Conservation (phyloP, 2,329 filamentous ascomycete species). For the Venturia effusa region DNA sequence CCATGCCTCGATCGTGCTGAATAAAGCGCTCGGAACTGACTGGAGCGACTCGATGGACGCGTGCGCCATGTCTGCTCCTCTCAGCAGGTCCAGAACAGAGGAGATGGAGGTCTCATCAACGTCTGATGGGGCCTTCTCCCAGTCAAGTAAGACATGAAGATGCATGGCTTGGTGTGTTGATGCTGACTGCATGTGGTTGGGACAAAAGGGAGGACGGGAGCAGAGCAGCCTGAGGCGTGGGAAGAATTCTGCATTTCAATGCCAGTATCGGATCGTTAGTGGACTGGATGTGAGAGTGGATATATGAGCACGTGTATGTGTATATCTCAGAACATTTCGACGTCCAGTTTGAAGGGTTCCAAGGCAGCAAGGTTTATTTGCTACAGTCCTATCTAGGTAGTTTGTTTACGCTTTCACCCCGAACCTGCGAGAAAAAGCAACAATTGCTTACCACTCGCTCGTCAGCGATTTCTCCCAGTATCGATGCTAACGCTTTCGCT, state of each 20-base stretch:
- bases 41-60: neutral
- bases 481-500: too few relatives aligned
- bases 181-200: too few relatives aligned
- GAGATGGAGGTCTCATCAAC: neutral
- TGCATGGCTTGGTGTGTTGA: neutral
- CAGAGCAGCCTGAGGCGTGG: too few relatives aligned
- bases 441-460: too few relatives aligned
- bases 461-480: too few relatives aligned
- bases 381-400: too few relatives aligned
- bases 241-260: too few relatives aligned
- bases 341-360: neutral
- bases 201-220: too few relatives aligned
- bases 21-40: neutral
- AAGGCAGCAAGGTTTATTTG: too few relatives aligned
- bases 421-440: too few relatives aligned
- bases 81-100: neutral
- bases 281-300: too few relatives aligned
- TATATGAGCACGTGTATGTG: neutral
- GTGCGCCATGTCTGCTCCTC: neutral
- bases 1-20: neutral
- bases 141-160: neutral
- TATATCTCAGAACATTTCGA: neutral
- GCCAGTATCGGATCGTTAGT: too few relatives aligned
- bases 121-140: neutral
- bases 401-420: neutral